Evolutionary conservation across 129 eudicot species (phyloP).

Genomic region (Artemisia tridentata): DNA sequence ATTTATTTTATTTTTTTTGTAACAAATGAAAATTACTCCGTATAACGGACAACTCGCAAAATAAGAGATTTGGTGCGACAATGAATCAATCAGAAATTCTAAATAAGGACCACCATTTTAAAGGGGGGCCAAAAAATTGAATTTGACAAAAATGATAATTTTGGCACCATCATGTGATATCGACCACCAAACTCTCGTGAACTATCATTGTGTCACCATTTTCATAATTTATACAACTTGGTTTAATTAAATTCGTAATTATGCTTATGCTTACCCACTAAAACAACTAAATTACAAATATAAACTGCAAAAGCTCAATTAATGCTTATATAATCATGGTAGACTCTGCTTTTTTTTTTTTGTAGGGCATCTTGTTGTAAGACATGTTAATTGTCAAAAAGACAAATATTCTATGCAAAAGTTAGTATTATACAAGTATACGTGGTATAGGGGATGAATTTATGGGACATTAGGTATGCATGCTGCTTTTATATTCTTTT

Average conservation of each 20-base stretch:
- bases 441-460: background rate
- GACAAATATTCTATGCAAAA: conserved; percentile 1
- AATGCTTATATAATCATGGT: conserved; percentile 8
- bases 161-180: conserved; percentile 27
- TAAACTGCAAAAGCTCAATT: background rate
- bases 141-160: conserved; percentile 11
- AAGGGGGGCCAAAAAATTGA: conserved; percentile 15
- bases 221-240: conserved; percentile 26
- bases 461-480: conserved; percentile 3
- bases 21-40: background rate
- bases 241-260: conserved; percentile 10
- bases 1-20: no score
- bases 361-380: background rate
- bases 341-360: conserved; percentile 8
- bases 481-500: no score
- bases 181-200: conserved; percentile 42
- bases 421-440: background rate
- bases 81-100: conserved; percentile 5
- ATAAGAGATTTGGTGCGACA: background rate
- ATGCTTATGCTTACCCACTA: conserved; percentile 28
- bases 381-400: background rate
- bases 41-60: background rate
- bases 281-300: conserved; percentile 7
- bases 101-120: conserved; percentile 19
- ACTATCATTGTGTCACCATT: conserved; percentile 30